Evolutionary conservation across 208 protist species (phyloP).

Genomic region (Acanthamoeba sp.): DNA sequence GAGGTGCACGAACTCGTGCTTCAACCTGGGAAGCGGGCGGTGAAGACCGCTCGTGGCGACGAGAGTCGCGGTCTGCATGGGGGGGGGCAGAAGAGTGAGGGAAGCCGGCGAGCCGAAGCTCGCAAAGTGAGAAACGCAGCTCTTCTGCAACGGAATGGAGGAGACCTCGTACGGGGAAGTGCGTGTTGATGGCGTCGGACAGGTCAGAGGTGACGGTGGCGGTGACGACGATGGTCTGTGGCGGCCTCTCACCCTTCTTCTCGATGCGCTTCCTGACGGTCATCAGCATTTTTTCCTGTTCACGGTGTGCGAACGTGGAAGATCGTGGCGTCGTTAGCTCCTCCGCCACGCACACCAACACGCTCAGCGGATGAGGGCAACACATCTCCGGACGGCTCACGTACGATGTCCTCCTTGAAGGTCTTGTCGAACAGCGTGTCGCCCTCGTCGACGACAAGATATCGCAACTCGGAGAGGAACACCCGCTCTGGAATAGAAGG

Average conservation of each 20-base stretch:
- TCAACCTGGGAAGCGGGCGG: conserved; percentile 17
- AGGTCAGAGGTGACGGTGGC: conserved; percentile 56
- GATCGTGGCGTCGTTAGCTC: too few species aligned
- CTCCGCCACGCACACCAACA: too few species aligned
- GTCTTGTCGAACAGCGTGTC: conserved; percentile 58
- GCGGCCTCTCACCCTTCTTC: background rate
- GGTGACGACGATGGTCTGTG: conserved; percentile 63
- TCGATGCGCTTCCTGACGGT: conserved; percentile 39
- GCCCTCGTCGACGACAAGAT: conserved; percentile 55
- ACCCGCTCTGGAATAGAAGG: conserved; percentile 22
- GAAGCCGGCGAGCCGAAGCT: too few species aligned
- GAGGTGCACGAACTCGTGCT: conserved; percentile 40
- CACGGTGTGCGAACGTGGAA: background rate
- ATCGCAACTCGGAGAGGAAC: conserved; percentile 33
- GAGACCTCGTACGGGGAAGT: conserved; percentile 61
- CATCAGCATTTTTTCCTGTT: background rate
- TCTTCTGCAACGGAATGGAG: too few species aligned
- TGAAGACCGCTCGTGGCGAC: conserved; percentile 44
- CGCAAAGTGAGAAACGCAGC: too few species aligned
- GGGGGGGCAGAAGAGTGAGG: too few species aligned
- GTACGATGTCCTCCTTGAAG: conserved; percentile 56
- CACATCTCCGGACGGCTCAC: background rate
- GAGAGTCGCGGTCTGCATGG: conserved; percentile 9
- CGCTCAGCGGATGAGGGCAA: background rate
- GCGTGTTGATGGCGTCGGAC: conserved; percentile 9